phyloP scores from a whole-genome alignment of 345 rosid species.

The Dovyalis caffra region DNA sequence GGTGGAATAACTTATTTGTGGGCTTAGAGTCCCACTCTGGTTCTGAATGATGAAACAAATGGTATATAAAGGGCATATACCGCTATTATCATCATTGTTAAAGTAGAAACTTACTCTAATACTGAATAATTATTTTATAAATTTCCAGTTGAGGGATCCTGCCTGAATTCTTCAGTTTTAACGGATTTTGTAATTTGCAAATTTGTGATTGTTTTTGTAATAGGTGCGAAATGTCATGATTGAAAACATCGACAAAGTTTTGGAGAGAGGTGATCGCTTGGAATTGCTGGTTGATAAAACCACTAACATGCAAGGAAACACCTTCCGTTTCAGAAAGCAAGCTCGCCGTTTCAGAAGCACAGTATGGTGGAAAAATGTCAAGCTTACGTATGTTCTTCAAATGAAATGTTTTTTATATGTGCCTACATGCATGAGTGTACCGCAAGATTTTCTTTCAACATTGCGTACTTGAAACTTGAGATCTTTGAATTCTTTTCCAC shows the following conservation, averaged over 20 bases:
- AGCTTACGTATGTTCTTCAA: conserved; percentile 64
- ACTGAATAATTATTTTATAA: conserved; percentile 1
- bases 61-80: neutral
- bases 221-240: conserved; percentile 94
- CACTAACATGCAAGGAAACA: conserved; percentile 90
- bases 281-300: conserved; percentile 96
- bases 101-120: neutral
- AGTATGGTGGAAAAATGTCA: conserved; percentile 94
- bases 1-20: neutral
- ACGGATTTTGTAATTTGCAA: neutral
- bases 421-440: neutral
- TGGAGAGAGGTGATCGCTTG: conserved; percentile 90
- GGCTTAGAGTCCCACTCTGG: neutral
- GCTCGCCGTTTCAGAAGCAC: conserved; percentile 77
- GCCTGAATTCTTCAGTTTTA: neutral
- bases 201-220: neutral
- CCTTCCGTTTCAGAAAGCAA: conserved; percentile 93
- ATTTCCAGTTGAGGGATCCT: neutral
- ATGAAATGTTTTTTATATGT: neutral
- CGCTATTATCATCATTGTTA: neutral
- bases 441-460: neutral
- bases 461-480: neutral
- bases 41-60: neutral
- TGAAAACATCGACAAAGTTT: conserved; percentile 89
- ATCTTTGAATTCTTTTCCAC: conserved; percentile 3